phyloP scores from a whole-genome alignment of 176 grass and related monocot species.

The Eleusine coracana region DNA sequence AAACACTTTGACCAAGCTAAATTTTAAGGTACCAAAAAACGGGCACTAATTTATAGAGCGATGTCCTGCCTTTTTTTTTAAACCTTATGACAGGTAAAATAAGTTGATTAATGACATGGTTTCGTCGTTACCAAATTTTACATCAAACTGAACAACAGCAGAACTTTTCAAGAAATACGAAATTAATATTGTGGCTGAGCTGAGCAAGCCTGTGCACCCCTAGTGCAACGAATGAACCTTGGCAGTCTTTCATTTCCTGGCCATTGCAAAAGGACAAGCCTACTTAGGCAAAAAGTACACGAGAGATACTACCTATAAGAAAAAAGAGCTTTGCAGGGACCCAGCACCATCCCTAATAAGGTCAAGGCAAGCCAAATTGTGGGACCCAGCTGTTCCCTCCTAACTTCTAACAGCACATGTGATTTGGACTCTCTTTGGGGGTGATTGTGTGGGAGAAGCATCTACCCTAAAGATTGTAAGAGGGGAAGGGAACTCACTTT shows the following conservation, averaged over 20 bases:
- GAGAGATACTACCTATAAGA: conserved; percentile 31
- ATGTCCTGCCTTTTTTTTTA: neutral
- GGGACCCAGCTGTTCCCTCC: conserved; percentile 57
- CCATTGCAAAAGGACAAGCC: conserved; percentile 18
- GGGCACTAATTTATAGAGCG: neutral
- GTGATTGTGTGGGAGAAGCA: conserved; percentile 34
- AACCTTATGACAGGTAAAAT: neutral
- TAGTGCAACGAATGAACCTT: neutral
- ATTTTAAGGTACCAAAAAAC: neutral
- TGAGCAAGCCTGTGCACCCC: neutral
- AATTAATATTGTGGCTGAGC: too few species aligned
- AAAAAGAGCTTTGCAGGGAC: conserved; percentile 13
- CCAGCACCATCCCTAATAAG: conserved; percentile 31
- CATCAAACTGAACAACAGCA: too few species aligned
- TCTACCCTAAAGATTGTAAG: conserved; percentile 24
- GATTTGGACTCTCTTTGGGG: conserved; percentile 50
- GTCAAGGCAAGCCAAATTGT: conserved; percentile 58
- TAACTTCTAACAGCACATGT: conserved; percentile 53
- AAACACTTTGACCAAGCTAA: neutral
- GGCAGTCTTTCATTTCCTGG: neutral
- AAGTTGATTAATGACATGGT: neutral
- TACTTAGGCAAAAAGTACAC: conserved; percentile 15
- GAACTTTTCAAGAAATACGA: neutral
- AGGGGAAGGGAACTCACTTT: neutral
- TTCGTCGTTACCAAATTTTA: neutral